These are phyloP conservation scores for Xerocomellus amylosporus DNA, from an alignment of 768 basidiomycete species.

Conservation along the genomic window DNA sequence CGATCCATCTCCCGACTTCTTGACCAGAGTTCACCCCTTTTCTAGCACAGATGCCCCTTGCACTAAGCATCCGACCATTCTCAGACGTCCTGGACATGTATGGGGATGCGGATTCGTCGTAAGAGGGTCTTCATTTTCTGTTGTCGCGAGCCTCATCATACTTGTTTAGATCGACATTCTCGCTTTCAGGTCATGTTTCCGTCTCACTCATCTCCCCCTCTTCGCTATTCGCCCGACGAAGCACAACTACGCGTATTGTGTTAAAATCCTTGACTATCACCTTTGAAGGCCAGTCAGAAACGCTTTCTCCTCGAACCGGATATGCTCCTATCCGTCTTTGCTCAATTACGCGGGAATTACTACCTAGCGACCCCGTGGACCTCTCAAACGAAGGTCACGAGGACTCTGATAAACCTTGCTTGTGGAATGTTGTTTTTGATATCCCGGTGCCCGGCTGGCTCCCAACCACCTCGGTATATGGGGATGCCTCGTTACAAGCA, in stretches of 20 bases:
- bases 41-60: constrained; percentile 56
- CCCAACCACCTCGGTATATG: constrained; percentile 55
- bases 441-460: constrained; percentile 90
- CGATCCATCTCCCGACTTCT: constrained; percentile 17
- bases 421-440: constrained; percentile 79
- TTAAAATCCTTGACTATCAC: constrained; percentile 70
- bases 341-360: constrained; percentile 60
- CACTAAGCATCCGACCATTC: constrained; percentile 60
- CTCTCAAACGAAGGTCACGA: constrained; percentile 65
- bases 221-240: constrained; percentile 52
- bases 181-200: constrained; percentile 78
- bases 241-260: constrained; percentile 47
- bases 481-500: constrained; percentile 39
- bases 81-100: constrained; percentile 62
- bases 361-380: constrained; percentile 47
- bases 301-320: constrained; percentile 57
- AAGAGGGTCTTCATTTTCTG: constrained; percentile 28
- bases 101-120: constrained; percentile 66
- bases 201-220: constrained; percentile 58
- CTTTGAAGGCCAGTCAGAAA: constrained; percentile 86
- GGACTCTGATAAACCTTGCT: constrained; percentile 49
- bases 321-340: constrained; percentile 72
- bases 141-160: constrained; percentile 3
- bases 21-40: constrained; percentile 11
- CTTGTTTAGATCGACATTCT: constrained; percentile 70